Base-by-base conservation (phyloP, 495 filamentous ascomycete genomes). In the Xylaria sp. region DNA sequence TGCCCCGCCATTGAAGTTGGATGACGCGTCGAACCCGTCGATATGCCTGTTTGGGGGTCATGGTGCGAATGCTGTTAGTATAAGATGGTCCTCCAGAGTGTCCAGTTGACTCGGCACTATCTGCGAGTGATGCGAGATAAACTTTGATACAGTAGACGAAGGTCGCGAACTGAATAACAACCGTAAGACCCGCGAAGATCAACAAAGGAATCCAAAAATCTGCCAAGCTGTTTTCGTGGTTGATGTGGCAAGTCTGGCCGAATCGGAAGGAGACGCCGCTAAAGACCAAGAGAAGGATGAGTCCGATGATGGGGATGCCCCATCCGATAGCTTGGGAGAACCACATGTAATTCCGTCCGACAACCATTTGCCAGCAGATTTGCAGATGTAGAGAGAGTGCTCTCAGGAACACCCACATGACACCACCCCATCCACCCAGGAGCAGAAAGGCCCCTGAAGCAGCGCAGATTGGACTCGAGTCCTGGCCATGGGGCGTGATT, bases 211-310 rank as follows among this genome's bases (percentile, higher is more conserved):
- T 91, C 96, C 96, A 99, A 76, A 97, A 96, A 74, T 93, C 93
- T 37, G 90, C 85, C 69, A 94, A 79, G 52, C 92, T 93, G 77
- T 94, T 85, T 55, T 89, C 83, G 76, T 94, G 91, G 82, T 97
- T 97, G 83, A 98, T 95, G 75, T 97, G 94, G 81, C 96, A 99
- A 12, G 93, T 92, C 55, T 88, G 85, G 19, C 96, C 97, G 76
- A 98, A 97, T 66, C 96, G 88, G 81, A 93, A 98, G 1, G 95
- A 98, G 11, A 97, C 93, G 26, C 96, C 96, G 37, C 96, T 98
- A 61, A 97, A 82, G 41, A 92, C 84, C 69, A 98, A 86, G 72
- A 93, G 91, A 19, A 93, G 80, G 1, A 90, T 84, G 31, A 95
- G 85, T 53, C 92, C 91, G 31, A 93, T 77, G 40, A 89, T 86